Percentiles rank a stretch among this genome's conserved stretches.
These are phyloP conservation scores for Lactifluus pinguis DNA, from an alignment of 768 basidiomycete genomes.

Conservation along the genomic window DNA sequence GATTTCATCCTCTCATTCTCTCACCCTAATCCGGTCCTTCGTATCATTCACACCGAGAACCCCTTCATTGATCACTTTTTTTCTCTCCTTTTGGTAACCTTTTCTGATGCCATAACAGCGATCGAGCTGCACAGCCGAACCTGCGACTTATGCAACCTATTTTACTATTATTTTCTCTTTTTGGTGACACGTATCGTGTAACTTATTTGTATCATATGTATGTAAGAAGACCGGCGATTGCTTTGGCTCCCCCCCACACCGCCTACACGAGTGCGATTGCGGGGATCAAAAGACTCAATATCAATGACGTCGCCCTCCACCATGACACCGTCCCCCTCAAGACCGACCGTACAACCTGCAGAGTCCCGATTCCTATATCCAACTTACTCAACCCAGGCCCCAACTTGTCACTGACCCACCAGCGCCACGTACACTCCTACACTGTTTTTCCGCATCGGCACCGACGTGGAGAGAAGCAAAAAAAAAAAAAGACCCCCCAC, in stretches of 20 bases:
- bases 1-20: not conserved
- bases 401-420: not conserved
- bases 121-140: constrained; percentile 9
- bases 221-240: not conserved
- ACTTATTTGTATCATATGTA: not conserved
- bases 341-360: not conserved
- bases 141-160: not conserved
- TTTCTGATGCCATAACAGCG: not conserved
- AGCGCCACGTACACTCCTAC: too few species aligned
- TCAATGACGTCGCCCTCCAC: constrained; percentile 6
- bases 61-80: not conserved
- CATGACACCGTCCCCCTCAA: not conserved
- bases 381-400: not conserved
- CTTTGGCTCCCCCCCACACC: not conserved
- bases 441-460: not conserved
- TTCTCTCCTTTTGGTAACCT: not conserved
- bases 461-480: not conserved
- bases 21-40: not conserved
- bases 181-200: not conserved
- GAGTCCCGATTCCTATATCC: not conserved
- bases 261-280: not conserved
- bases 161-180: not conserved
- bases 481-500: not conserved
- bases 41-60: not conserved
- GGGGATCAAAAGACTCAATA: not conserved